Conservation (phyloP, 768 basidiomycete species). For the Hydnum rufescens region DNA sequence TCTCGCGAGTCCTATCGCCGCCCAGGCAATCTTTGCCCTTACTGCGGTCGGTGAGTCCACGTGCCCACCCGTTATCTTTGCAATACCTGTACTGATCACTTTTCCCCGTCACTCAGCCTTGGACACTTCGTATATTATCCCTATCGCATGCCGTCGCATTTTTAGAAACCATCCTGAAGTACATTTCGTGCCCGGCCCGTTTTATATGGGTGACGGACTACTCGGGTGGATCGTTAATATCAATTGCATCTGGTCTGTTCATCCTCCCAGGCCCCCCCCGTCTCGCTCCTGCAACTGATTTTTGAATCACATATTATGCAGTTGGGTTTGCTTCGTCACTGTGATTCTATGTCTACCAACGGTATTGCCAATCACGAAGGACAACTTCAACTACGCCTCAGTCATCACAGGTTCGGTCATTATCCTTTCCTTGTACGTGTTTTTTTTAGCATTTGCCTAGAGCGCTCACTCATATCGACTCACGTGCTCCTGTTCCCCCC, state of each 20-base stretch:
- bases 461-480: not conserved
- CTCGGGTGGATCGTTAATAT: slow-evolving; percentile 42
- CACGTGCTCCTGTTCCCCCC: not conserved
- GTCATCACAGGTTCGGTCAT: slow-evolving; percentile 20
- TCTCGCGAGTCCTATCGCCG: slow-evolving; percentile 56
- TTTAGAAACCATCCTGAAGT: slow-evolving; percentile 63
- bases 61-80: slow-evolving; percentile 3
- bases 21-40: slow-evolving; percentile 65
- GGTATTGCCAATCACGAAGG: slow-evolving; percentile 40
- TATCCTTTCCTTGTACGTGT: not conserved
- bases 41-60: slow-evolving; percentile 35
- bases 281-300: not conserved
- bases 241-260: slow-evolving; percentile 30
- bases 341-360: slow-evolving; percentile 61
- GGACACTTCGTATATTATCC: slow-evolving; percentile 65
- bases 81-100: not conserved
- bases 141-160: slow-evolving; percentile 49
- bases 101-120: slow-evolving; percentile 11
- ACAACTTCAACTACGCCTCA: slow-evolving; percentile 70
- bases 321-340: slow-evolving; percentile 46
- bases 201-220: slow-evolving; percentile 57
- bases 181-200: slow-evolving; percentile 67
- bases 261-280: slow-evolving; percentile 8
- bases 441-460: not conserved
- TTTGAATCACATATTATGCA: not conserved